Conservation (phyloP, 208 protist species). For the Crithidia sp. region DNA sequence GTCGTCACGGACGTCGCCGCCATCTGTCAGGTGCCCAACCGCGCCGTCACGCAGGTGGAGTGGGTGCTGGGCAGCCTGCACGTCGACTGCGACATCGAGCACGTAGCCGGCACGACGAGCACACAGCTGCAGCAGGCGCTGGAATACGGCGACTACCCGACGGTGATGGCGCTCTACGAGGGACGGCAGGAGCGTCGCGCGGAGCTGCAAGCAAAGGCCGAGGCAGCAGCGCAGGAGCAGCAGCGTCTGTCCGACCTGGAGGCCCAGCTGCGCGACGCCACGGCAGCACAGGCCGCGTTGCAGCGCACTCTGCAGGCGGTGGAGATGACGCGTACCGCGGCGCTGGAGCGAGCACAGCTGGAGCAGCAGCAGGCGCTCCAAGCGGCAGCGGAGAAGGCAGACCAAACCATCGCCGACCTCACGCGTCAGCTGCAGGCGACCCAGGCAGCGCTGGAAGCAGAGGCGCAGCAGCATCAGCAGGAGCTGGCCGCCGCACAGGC, state of each 20-base stretch:
- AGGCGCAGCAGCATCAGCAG: too few species aligned
- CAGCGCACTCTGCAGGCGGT: not conserved
- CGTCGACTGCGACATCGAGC: slow-evolving; percentile 39
- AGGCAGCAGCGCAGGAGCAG: not conserved
- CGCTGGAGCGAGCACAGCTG: not conserved
- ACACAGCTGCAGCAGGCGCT: slow-evolving; percentile 20
- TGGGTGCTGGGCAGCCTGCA: slow-evolving; percentile 39
- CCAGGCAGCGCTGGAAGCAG: slow-evolving; percentile 1
- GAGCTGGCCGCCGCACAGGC: slow-evolving; percentile 6
- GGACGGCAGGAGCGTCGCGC: not conserved
- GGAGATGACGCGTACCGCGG: not conserved
- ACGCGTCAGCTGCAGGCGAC: slow-evolving; percentile 4
- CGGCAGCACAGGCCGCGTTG: not conserved
- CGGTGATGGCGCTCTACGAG: slow-evolving; percentile 14
- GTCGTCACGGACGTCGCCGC: not conserved
- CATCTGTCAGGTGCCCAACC: slow-evolving; percentile 40
- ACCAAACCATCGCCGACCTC: slow-evolving; percentile 1
- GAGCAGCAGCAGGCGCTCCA: slow-evolving; percentile 9
- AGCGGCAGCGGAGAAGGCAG: not conserved
- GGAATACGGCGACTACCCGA: slow-evolving; percentile 15
- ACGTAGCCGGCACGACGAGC: slow-evolving; percentile 13
- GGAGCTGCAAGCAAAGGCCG: not conserved
- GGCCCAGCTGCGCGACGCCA: slow-evolving; percentile 5
- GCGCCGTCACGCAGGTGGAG: slow-evolving; percentile 33
- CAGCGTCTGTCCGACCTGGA: not conserved